Evolutionary conservation across 768 basidiomycete genomes (phyloP).

Genomic region (Sporobolomyces roseus): DNA sequence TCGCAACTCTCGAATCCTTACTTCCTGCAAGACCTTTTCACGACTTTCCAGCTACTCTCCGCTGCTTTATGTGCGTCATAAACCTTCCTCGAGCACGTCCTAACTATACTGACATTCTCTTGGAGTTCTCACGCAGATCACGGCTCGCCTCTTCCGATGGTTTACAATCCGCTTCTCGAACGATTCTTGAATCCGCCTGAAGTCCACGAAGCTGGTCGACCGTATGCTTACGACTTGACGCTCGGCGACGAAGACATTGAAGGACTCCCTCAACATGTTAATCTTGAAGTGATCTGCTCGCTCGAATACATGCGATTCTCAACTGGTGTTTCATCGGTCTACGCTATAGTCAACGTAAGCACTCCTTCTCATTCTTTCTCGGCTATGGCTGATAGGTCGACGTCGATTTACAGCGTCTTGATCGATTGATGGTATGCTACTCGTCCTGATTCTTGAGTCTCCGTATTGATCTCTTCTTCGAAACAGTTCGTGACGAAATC

Average conservation of each 20-base stretch:
- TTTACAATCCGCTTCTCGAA: slow-evolving; percentile 41
- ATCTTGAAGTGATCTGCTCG: slow-evolving; percentile 38
- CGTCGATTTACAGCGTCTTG: slow-evolving; percentile 35
- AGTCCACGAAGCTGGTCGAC: slow-evolving; percentile 11
- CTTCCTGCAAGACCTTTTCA: slow-evolving; percentile 37
- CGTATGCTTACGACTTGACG: slow-evolving; percentile 32
- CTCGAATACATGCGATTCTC: slow-evolving; percentile 43
- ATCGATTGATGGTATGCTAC: slow-evolving; percentile 33
- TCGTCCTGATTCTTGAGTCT: no score
- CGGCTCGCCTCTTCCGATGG: slow-evolving; percentile 25
- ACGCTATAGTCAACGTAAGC: slow-evolving; percentile 41
- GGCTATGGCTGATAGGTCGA: not conserved
- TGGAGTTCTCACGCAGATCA: slow-evolving; percentile 1
- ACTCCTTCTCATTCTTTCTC: not conserved
- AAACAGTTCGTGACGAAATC: slow-evolving; percentile 38
- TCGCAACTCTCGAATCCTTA: slow-evolving; percentile 37
- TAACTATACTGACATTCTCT: not conserved
- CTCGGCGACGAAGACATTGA: slow-evolving; percentile 30
- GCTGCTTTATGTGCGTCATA: slow-evolving; percentile 25
- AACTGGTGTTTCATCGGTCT: slow-evolving; percentile 34
- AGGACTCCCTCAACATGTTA: slow-evolving; percentile 38
- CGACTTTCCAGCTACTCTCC: slow-evolving; percentile 31
- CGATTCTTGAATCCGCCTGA: slow-evolving; percentile 36
- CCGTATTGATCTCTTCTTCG: no score
- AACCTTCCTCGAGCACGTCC: no score